Conservation (phyloP, 2,329 filamentous ascomycete genomes). For the Saccharata proteae region DNA sequence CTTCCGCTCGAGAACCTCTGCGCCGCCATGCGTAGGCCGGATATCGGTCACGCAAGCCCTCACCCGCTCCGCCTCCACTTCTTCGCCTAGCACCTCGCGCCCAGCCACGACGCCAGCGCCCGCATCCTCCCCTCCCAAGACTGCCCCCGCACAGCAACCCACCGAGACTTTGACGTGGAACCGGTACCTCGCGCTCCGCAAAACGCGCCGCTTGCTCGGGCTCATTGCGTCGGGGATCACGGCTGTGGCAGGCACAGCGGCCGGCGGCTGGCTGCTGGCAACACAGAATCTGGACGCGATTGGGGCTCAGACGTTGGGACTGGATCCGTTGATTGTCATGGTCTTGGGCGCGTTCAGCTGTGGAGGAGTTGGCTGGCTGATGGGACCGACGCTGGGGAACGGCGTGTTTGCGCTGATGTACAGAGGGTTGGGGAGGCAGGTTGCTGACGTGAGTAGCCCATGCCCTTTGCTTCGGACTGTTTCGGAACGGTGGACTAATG, state of each 20-base stretch:
- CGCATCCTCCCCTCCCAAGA: too few species aligned
- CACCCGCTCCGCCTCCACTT: too few species aligned
- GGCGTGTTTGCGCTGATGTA: slow-evolving; percentile 66
- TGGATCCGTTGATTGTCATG: slow-evolving; percentile 79
- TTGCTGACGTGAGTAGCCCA: slow-evolving; percentile 50
- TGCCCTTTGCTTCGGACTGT: background rate
- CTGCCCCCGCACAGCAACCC: too few species aligned
- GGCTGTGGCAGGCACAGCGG: slow-evolving; percentile 49
- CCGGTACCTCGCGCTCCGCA: slow-evolving; percentile 81
- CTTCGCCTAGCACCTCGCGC: too few species aligned
- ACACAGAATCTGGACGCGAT: slow-evolving; percentile 57
- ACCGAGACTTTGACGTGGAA: slow-evolving; percentile 53
- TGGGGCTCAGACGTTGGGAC: slow-evolving; percentile 56
- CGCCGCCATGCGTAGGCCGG: too few species aligned
- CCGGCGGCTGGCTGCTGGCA: slow-evolving; percentile 54
- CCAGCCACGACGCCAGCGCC: too few species aligned
- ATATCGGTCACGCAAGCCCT: too few species aligned
- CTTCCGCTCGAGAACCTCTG: too few species aligned
- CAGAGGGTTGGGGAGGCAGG: slow-evolving; percentile 56
- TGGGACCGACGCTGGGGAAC: slow-evolving; percentile 6
- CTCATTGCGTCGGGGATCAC: slow-evolving; percentile 61
- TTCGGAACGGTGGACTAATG: background rate
- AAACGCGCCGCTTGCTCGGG: slow-evolving; percentile 72
- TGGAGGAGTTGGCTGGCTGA: slow-evolving; percentile 7
- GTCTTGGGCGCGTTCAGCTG: slow-evolving; percentile 68